Evolutionary conservation across 768 basidiomycete species (phyloP).

Genomic region (Dictyophora rubrovolvata): DNA sequence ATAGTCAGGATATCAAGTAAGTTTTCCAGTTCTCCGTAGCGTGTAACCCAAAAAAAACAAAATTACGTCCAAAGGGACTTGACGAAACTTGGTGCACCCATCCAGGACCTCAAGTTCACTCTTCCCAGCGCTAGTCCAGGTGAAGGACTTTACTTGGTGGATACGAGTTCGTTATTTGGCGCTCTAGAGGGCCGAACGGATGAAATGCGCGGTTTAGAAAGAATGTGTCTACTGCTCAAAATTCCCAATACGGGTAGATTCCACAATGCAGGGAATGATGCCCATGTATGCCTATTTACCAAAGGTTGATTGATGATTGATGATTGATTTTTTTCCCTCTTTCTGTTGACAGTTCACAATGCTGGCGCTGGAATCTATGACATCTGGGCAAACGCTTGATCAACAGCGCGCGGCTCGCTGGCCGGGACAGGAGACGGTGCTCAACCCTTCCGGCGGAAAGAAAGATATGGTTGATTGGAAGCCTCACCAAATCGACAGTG

Average conservation of each 20-base stretch:
- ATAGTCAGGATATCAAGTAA: slow-evolving; percentile 67
- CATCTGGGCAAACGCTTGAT: slow-evolving; percentile 61
- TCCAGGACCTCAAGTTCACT: slow-evolving; percentile 41
- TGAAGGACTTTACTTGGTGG: slow-evolving; percentile 52
- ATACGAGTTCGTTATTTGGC: slow-evolving; percentile 66
- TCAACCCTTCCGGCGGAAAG: slow-evolving; percentile 2
- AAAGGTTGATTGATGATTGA: background rate
- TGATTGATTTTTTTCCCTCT: slow-evolving; percentile 5
- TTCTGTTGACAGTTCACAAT: slow-evolving; percentile 50
- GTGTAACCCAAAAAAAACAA: background rate
- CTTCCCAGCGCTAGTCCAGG: slow-evolving; percentile 48
- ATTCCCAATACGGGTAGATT: slow-evolving; percentile 39
- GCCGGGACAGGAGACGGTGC: slow-evolving; percentile 39
- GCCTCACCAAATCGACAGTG: slow-evolving; percentile 10
- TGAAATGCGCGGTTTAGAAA: slow-evolving; percentile 46
- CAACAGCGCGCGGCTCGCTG: slow-evolving; percentile 69
- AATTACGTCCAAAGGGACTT: slow-evolving; percentile 35
- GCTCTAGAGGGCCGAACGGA: slow-evolving; percentile 57
- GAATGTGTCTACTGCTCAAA: slow-evolving; percentile 53
- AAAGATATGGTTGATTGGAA: slow-evolving; percentile 7
- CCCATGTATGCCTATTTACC: slow-evolving; percentile 41
- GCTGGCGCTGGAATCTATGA: slow-evolving; percentile 58
- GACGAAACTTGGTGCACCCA: slow-evolving; percentile 41
- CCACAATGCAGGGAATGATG: slow-evolving; percentile 87
- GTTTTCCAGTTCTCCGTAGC: background rate